phyloP scores from a whole-genome alignment of 345 rosid species.

The Aurinia saxatilis region DNA sequence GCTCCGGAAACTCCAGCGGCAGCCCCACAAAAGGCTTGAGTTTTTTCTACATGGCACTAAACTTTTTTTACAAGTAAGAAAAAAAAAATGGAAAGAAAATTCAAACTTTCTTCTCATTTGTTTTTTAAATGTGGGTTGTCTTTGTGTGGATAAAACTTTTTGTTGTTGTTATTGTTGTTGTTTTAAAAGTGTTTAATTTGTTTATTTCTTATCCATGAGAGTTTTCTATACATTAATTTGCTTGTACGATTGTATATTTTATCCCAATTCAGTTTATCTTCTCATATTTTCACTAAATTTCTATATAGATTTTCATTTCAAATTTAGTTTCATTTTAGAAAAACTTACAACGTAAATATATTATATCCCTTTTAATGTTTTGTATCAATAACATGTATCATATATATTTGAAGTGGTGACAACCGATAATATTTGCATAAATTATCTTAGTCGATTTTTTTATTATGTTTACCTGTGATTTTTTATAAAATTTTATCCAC shows the following conservation, averaged over 20 bases:
- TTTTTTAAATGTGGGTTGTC: background rate
- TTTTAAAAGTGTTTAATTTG: constrained; percentile 3
- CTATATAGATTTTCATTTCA: background rate
- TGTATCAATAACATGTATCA: no score
- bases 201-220: constrained; percentile 20
- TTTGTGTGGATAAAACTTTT: constrained; percentile 19
- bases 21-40: constrained; percentile 42
- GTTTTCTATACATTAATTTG: background rate
- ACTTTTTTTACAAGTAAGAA: background rate
- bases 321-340: background rate
- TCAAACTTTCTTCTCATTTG: background rate
- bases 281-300: background rate
- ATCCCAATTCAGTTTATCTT: background rate
- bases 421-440: no score
- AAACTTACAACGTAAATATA: background rate
- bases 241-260: constrained; percentile 5
- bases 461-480: no score
- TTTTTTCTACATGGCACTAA: background rate
- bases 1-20: constrained; percentile 18
- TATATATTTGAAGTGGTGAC: no score
- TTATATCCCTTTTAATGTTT: background rate
- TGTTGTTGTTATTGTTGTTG: background rate
- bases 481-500: no score
- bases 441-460: no score
- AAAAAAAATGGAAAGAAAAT: background rate